Conservation (phyloP, 139 green algal species). For the Closterium sp. region DNA sequence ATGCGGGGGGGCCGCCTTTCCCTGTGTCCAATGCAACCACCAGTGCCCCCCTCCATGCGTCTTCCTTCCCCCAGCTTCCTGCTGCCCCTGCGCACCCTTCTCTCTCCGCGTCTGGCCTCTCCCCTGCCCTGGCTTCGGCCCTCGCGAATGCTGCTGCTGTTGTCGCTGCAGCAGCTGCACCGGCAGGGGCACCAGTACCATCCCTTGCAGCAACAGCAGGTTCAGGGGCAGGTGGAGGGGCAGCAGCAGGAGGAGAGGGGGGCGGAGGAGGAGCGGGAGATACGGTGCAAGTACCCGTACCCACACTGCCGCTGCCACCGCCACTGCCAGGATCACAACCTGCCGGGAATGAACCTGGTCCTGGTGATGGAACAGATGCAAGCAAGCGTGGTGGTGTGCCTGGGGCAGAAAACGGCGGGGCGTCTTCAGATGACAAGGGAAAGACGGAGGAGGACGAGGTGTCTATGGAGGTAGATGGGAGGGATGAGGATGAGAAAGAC, state of each 20-base stretch:
- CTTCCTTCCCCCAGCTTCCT: not conserved
- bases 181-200: not conserved
- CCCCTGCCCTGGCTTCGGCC: not conserved
- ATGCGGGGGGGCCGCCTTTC: not conserved
- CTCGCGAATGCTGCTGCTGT: not conserved
- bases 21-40: not conserved
- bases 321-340: too few species aligned
- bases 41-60: not conserved
- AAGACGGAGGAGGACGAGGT: not conserved
- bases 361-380: not conserved
- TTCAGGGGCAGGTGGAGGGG: not conserved
- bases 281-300: too few species aligned
- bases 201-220: not conserved
- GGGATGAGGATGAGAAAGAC: not conserved
- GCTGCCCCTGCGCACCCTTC: not conserved
- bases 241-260: not conserved
- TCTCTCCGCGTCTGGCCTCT: too few species aligned
- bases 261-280: not conserved
- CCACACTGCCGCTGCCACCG: too few species aligned
- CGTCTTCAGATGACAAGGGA: not conserved
- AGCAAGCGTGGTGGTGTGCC: not conserved
- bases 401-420: not conserved
- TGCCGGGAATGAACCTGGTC: not conserved
- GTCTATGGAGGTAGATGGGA: not conserved
- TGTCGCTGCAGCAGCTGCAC: not conserved